phyloP scores from a whole-genome alignment of 495 filamentous ascomycete species.

The Neurospora sp. region DNA sequence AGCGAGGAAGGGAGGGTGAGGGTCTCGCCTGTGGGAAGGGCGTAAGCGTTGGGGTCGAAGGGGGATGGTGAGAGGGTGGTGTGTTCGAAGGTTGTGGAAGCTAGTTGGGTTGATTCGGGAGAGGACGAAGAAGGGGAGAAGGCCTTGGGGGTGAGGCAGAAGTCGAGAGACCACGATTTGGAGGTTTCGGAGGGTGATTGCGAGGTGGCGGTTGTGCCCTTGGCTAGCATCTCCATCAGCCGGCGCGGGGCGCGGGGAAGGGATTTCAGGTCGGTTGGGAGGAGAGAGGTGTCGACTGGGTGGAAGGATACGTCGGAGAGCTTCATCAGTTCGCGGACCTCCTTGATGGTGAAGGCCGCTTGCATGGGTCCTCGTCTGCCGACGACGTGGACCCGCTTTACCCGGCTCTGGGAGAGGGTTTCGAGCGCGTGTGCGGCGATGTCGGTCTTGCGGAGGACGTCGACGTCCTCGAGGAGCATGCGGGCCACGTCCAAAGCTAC shows the following conservation, averaged over 20 bases:
- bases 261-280: conserved; percentile 50
- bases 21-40: conserved; percentile 35
- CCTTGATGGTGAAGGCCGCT: conserved; percentile 91
- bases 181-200: background rate
- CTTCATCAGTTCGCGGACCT: conserved; percentile 75
- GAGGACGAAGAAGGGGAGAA: conserved; percentile 46
- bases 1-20: conserved; percentile 45
- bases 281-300: conserved; percentile 50
- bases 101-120: conserved; percentile 31
- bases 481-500: conserved; percentile 90
- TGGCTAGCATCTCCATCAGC: conserved; percentile 67
- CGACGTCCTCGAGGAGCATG: conserved; percentile 66
- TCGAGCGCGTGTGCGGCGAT: conserved; percentile 78
- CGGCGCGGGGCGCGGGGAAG: conserved; percentile 67
- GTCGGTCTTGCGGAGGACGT: conserved; percentile 69
- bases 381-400: conserved; percentile 74
- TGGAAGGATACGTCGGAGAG: conserved; percentile 65
- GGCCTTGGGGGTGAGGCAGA: conserved; percentile 62
- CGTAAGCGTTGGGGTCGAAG: conserved; percentile 43
- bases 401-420: conserved; percentile 55
- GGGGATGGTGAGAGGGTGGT: conserved; percentile 38
- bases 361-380: conserved; percentile 84
- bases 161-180: conserved; percentile 77
- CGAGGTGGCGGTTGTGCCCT: conserved; percentile 39
- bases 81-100: conserved; percentile 54